phyloP scores from a whole-genome alignment of 192 early-diverging fungal species.

The Umbelopsis vinacea region DNA sequence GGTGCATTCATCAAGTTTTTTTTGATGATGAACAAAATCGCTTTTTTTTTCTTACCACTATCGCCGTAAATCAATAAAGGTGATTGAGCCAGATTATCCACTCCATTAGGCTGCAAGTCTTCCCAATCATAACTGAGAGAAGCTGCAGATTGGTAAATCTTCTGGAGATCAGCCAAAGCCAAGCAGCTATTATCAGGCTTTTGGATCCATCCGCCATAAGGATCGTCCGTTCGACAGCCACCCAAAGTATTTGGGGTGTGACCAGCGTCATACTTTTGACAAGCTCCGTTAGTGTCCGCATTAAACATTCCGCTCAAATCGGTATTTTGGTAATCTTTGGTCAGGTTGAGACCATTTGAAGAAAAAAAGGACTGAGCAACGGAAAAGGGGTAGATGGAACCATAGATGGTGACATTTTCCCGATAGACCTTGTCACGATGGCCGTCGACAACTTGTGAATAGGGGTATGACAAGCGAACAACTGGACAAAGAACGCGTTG shows the following conservation, averaged over 20 bases:
- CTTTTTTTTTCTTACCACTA: conserved; percentile 34
- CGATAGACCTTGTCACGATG: conserved; percentile 22
- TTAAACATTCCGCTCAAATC: conserved; percentile 43
- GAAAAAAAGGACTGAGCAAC: conserved; percentile 31
- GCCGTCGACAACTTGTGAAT: conserved; percentile 26
- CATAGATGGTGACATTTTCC: conserved; percentile 37
- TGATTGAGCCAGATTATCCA: conserved; percentile 14
- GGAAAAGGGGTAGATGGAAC: conserved; percentile 33
- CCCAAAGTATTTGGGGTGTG: background rate
- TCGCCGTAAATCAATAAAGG: conserved; percentile 30
- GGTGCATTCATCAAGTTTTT: background rate
- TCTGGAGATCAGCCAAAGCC: conserved; percentile 24
- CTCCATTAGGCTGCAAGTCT: conserved; percentile 29
- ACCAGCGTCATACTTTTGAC: conserved; percentile 2
- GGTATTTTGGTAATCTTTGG: conserved; percentile 34
- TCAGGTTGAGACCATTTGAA: conserved; percentile 25
- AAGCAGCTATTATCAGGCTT: conserved; percentile 28
- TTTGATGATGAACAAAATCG: background rate
- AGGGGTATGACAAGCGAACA: conserved; percentile 18
- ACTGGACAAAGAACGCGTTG: conserved; percentile 38
- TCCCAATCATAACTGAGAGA: conserved; percentile 39
- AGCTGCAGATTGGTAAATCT: background rate
- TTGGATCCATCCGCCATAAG: conserved; percentile 34
- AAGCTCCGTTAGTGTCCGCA: conserved; percentile 28
- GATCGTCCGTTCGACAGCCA: conserved; percentile 26